Evolutionary conservation across 108 stramenopile species (phyloP), one percentile per base, ranked within the genome.

Genomic region (Stephanodiscus minutulus): DNA sequence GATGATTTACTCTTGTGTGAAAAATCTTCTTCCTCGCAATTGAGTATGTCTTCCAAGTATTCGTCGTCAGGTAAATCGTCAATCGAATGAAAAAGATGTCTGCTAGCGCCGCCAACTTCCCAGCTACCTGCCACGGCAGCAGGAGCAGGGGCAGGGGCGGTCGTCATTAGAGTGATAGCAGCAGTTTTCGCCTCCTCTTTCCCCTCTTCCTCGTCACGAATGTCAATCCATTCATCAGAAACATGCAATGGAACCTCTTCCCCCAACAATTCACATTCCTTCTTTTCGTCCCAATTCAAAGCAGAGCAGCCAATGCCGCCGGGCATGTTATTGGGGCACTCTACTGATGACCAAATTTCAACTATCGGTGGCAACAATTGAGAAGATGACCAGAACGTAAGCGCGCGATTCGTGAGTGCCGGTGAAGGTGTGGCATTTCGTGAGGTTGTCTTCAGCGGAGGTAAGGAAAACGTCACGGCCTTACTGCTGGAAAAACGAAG

Each of bases 321-420:
- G 22, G 50, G 22, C 2, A 39, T 44, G 21, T 56, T 29, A 13
- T 64, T 56, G 7, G 63, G 11, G 49, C 68, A 27, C 28, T 76
- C 75, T 13, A 76, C 75, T 27, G 68, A 49, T 43, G 75, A 68
- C 75, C 75, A 76, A 10, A 76, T 49, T 47, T 76, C 75, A 63
- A 68, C 69, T 46, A 76, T 76, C 17, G 75, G 75, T 47, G 75
- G 75, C 33, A 65, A 24, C 29, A 64, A n/a, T n/a, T n/a, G 18
- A 8, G 64, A 43, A 21, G 61, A 46, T 5, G 46, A 43, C 36
- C 50, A 53, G 20, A 46, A 60, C 44, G 61, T 69, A n/a, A n/a
- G n/a, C n/a, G n/a, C n/a, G n/a, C n/a, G n/a, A n/a, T n/a, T n/a
- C n/a, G n/a, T n/a, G n/a, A n/a, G n/a, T n/a, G n/a, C 75, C 8